phyloP scores from a whole-genome alignment of 352 stramenopile genomes.

The Globisporangium acanthophoron region DNA sequence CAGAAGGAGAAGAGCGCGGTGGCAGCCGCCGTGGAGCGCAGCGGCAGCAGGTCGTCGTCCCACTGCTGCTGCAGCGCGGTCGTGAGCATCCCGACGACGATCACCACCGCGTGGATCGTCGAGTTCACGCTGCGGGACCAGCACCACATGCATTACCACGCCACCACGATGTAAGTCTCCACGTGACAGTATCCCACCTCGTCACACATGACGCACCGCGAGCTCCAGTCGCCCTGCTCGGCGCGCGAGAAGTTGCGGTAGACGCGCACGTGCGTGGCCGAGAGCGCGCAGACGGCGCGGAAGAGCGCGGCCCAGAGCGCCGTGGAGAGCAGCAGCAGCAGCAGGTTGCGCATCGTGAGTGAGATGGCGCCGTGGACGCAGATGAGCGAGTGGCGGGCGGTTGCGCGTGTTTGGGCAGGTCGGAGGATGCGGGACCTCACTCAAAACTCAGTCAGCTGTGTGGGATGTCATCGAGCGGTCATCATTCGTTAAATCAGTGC shows the following conservation, averaged over 20 bases:
- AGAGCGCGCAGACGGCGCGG: slow-evolving; percentile 40
- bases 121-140: slow-evolving; percentile 59
- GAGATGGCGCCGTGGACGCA: background rate
- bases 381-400: background rate
- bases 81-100: slow-evolving; percentile 60
- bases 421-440: too few species aligned
- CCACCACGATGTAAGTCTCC: too few species aligned
- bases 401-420: slow-evolving; percentile 5
- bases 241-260: slow-evolving; percentile 65
- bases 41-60: slow-evolving; percentile 53
- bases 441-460: too few species aligned
- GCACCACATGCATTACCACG: background rate
- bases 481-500: too few species aligned
- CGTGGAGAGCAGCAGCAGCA: slow-evolving; percentile 47
- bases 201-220: slow-evolving; percentile 32
- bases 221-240: slow-evolving; percentile 79
- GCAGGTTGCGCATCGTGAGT: slow-evolving; percentile 20
- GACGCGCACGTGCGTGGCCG: slow-evolving; percentile 42
- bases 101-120: slow-evolving; percentile 66
- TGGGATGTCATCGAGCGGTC: too few species aligned
- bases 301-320: slow-evolving; percentile 61
- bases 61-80: slow-evolving; percentile 54
- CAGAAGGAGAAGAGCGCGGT: slow-evolving; percentile 74
- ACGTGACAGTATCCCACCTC: too few species aligned
- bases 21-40: slow-evolving; percentile 42